Evolutionary conservation across 345 rosid genomes (phyloP).

Genomic region (Pistacia atlantica): DNA sequence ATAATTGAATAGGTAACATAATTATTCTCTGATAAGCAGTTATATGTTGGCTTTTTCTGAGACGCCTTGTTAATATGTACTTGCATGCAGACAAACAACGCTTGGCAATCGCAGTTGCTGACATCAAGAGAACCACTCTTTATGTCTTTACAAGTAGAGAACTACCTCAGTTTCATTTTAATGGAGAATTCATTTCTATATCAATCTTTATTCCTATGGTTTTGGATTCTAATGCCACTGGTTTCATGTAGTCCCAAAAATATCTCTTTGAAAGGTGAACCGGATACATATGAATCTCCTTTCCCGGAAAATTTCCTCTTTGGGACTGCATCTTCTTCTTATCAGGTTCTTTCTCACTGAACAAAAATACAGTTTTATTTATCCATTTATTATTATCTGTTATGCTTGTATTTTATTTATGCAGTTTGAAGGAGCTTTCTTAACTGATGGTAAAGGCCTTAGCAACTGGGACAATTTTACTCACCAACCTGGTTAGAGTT

Average conservation of each 20-base stretch:
- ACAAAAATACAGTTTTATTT: not conserved
- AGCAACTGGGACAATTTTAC: constrained; percentile 59
- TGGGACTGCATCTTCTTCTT: constrained; percentile 82
- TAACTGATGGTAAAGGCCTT: constrained; percentile 56
- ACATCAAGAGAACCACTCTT: not conserved
- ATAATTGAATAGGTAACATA: no score
- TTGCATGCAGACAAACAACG: not conserved
- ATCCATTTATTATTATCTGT: not conserved
- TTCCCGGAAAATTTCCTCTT: constrained; percentile 62
- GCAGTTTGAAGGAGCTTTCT: constrained; percentile 57
- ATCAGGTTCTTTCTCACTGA: constrained; percentile 50
- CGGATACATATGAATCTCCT: constrained; percentile 7
- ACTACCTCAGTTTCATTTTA: not conserved
- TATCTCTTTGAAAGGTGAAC: constrained; percentile 6
- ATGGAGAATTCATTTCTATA: constrained; percentile 26
- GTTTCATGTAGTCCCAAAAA: constrained; percentile 16
- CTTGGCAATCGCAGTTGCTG: not conserved
- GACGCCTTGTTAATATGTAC: no score
- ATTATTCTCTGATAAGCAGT: no score
- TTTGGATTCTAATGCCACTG: constrained; percentile 6
- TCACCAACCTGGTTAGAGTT: constrained; percentile 37
- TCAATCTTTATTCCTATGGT: constrained; percentile 14
- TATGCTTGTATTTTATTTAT: not conserved
- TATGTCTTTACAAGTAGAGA: not conserved
- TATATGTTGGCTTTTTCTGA: no score